Evolutionary conservation across 495 filamentous ascomycete genomes (phyloP).

Genomic region (Neurospora sp.): DNA sequence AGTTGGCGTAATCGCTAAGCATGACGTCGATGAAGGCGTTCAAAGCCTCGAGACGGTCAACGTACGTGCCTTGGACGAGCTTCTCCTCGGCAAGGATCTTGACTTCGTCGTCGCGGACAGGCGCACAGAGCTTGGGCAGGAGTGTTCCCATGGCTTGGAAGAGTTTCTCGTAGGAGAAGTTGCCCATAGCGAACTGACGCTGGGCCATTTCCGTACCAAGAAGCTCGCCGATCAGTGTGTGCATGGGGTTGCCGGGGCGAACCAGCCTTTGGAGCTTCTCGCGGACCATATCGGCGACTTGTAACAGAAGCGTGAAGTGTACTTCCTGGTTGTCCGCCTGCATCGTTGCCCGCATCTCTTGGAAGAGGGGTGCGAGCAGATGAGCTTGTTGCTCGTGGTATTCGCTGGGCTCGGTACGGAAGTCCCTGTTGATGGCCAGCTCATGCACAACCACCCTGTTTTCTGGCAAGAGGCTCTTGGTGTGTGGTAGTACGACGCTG

Average conservation of each 20-base stretch:
- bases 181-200: constrained; percentile 65
- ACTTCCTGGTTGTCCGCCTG: constrained; percentile 57
- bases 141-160: constrained; percentile 83
- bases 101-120: constrained; percentile 77
- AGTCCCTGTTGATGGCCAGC: constrained; percentile 83
- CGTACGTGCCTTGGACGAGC: constrained; percentile 60
- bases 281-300: constrained; percentile 76
- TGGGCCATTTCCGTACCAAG: constrained; percentile 71
- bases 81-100: constrained; percentile 65
- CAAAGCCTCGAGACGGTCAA: constrained; percentile 72
- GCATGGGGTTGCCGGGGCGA: constrained; percentile 66
- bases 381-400: constrained; percentile 39
- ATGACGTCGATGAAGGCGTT: constrained; percentile 83
- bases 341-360: constrained; percentile 66
- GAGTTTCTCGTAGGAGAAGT: constrained; percentile 89
- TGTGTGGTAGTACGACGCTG: constrained; percentile 29
- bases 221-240: constrained; percentile 74
- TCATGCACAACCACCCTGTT: constrained; percentile 87
- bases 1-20: constrained; percentile 93
- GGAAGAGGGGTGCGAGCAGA: constrained; percentile 57
- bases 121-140: constrained; percentile 89
- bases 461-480: constrained; percentile 54
- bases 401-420: constrained; percentile 41
- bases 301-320: constrained; percentile 58
- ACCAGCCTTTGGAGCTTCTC: constrained; percentile 76